Percentiles rank a stretch among this genome's conserved stretches.
Evolutionary conservation across 2,329 filamentous ascomycete species (phyloP).

Genomic region (Aspergillus alliaceus): DNA sequence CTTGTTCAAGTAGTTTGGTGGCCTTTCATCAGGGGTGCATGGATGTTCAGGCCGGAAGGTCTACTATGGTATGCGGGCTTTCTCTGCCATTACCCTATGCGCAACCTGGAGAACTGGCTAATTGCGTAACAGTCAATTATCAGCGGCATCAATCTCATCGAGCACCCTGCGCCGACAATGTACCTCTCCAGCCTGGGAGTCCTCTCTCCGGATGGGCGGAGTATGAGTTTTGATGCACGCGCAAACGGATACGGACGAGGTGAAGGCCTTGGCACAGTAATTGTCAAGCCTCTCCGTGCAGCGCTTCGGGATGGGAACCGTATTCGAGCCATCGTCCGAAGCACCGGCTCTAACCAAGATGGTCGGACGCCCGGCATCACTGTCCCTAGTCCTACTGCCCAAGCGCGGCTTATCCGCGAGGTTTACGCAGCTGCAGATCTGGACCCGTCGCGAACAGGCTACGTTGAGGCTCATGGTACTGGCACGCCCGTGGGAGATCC

Average conservation of each 20-base stretch:
- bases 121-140: too few species aligned
- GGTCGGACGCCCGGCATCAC: background rate
- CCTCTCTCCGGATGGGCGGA: background rate
- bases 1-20: conserved; percentile 41
- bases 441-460: too few species aligned
- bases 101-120: too few species aligned
- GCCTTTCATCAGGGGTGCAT: conserved; percentile 40
- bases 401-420: background rate
- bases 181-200: background rate
- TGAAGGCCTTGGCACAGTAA: background rate
- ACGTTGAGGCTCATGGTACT: too few species aligned
- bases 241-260: conserved; percentile 1
- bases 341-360: background rate
- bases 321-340: background rate
- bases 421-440: background rate
- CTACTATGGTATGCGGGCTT: conserved; percentile 22
- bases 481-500: too few species aligned
- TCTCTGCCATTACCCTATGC: too few species aligned
- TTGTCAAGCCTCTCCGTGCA: background rate
- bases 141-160: too few species aligned
- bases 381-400: background rate
- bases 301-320: background rate
- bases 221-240: background rate
- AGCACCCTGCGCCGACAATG: too few species aligned
- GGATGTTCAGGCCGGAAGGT: conserved; percentile 21